These are phyloP conservation scores for Diospyros kaki DNA, from an alignment of 148 eudicot genomes.

Conservation along the genomic window DNA sequence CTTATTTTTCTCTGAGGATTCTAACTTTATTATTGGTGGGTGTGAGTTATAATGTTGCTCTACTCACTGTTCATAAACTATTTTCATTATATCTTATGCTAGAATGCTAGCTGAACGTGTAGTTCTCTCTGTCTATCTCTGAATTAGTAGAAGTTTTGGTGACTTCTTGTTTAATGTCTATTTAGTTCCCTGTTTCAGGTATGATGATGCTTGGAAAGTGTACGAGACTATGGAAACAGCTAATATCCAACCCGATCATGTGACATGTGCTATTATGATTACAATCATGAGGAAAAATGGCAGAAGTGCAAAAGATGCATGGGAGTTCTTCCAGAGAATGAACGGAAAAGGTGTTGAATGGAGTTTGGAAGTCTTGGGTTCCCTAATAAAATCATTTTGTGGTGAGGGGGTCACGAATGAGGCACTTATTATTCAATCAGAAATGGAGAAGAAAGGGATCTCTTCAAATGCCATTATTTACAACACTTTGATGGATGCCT, in stretches of 20 bases:
- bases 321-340: slow-evolving; percentile 76
- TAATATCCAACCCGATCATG: slow-evolving; percentile 73
- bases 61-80: not conserved
- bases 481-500: slow-evolving; percentile 80
- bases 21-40: too few species aligned
- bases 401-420: slow-evolving; percentile 81
- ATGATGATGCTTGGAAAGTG: slow-evolving; percentile 72
- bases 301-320: slow-evolving; percentile 78
- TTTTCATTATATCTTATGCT: not conserved
- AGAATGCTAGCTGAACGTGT: not conserved
- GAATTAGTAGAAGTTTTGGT: not conserved
- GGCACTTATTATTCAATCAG: slow-evolving; percentile 81
- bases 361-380: slow-evolving; percentile 72
- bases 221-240: slow-evolving; percentile 64
- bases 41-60: not conserved
- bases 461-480: slow-evolving; percentile 72
- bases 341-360: slow-evolving; percentile 72
- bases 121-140: not conserved
- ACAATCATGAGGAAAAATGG: slow-evolving; percentile 78
- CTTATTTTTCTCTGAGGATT: not conserved
- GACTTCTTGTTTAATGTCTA: slow-evolving; percentile 13
- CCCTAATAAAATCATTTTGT: slow-evolving; percentile 84
- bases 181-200: slow-evolving; percentile 39
- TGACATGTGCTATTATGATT: slow-evolving; percentile 84
- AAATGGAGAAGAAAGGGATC: slow-evolving; percentile 89